These are phyloP conservation scores for Ceratocystis cubensis DNA, from an alignment of 2,329 filamentous ascomycete species.

Conservation along the genomic window DNA sequence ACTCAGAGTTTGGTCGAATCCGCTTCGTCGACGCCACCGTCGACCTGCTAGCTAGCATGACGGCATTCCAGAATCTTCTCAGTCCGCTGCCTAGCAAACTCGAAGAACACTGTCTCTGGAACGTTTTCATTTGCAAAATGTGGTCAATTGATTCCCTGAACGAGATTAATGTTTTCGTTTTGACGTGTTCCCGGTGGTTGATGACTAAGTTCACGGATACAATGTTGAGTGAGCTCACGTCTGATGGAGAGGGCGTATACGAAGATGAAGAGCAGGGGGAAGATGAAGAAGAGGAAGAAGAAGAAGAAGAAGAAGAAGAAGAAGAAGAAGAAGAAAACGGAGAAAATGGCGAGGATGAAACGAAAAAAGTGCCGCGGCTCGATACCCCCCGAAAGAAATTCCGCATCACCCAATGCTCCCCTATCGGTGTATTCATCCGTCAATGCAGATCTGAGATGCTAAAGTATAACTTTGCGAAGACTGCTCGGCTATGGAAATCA, in stretches of 20 bases:
- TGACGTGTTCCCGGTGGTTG: conserved; percentile 25
- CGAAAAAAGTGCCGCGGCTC: too few species aligned
- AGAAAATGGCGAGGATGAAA: too few species aligned
- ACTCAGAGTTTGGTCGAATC: conserved; percentile 29
- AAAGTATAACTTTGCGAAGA: conserved; percentile 66
- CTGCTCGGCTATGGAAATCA: conserved; percentile 64
- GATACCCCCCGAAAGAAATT: conserved; percentile 35
- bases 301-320: too few species aligned
- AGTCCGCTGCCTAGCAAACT: conserved; percentile 38
- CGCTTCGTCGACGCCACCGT: conserved; percentile 38
- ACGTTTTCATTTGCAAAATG: conserved; percentile 65
- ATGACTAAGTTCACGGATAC: conserved; percentile 9
- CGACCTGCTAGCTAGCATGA: conserved; percentile 41
- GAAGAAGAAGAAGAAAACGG: too few species aligned
- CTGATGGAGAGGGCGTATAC: neutral
- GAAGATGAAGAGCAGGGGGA: conserved; percentile 27
- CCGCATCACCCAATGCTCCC: conserved; percentile 58
- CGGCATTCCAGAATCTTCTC: conserved; percentile 49
- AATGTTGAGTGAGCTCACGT: neutral
- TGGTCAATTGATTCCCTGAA: conserved; percentile 79
- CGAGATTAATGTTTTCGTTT: conserved; percentile 65
- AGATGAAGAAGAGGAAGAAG: conserved; percentile 29
- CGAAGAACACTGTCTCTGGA: conserved; percentile 74
- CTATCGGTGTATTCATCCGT: conserved; percentile 69
- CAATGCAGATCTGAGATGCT: conserved; percentile 68